phyloP scores from a whole-genome alignment of 2,329 filamentous ascomycete genomes.

The Cytospora paraplurivora region DNA sequence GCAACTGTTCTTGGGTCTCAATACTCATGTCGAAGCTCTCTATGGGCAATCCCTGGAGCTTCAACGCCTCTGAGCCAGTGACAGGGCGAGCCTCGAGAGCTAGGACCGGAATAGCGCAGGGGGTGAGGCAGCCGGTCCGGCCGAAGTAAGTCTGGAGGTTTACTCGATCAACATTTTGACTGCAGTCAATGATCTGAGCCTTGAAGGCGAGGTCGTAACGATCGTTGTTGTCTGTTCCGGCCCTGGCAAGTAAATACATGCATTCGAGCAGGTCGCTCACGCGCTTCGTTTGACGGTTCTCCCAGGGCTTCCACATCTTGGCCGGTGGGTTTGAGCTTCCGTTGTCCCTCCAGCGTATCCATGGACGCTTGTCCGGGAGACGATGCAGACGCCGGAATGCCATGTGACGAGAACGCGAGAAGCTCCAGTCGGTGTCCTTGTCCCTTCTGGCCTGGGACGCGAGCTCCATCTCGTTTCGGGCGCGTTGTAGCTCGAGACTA shows the following conservation, averaged over 20 bases:
- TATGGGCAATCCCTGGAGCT: conserved; percentile 69
- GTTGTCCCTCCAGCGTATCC: conserved; percentile 18
- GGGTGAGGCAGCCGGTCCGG: conserved; percentile 68
- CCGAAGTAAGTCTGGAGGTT: conserved; percentile 48
- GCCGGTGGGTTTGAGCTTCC: conserved; percentile 17
- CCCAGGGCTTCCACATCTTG: conserved; percentile 48
- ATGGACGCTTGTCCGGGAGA: conserved; percentile 51
- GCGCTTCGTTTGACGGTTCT: conserved; percentile 55
- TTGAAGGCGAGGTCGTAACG: conserved; percentile 55
- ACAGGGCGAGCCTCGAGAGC: conserved; percentile 63
- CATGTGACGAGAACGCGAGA: conserved; percentile 61
- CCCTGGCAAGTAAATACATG: conserved; percentile 40
- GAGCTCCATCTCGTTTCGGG: conserved; percentile 50
- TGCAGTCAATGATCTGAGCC: conserved; percentile 60
- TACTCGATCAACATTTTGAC: conserved; percentile 71
- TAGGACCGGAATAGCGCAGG: conserved; percentile 61
- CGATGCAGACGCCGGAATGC: conserved; percentile 45
- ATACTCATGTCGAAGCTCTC: conserved; percentile 63
- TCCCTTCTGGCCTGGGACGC: conserved; percentile 35
- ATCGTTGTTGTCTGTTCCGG: not conserved
- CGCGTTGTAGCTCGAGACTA: conserved; percentile 54
- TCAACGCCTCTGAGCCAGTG: conserved; percentile 63
- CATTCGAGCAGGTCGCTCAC: conserved; percentile 70
- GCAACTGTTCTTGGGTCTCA: conserved; percentile 62
- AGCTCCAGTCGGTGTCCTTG: conserved; percentile 51